Conservation (phyloP, 2,329 filamentous ascomycete species). For the Cladosporium sp. region DNA sequence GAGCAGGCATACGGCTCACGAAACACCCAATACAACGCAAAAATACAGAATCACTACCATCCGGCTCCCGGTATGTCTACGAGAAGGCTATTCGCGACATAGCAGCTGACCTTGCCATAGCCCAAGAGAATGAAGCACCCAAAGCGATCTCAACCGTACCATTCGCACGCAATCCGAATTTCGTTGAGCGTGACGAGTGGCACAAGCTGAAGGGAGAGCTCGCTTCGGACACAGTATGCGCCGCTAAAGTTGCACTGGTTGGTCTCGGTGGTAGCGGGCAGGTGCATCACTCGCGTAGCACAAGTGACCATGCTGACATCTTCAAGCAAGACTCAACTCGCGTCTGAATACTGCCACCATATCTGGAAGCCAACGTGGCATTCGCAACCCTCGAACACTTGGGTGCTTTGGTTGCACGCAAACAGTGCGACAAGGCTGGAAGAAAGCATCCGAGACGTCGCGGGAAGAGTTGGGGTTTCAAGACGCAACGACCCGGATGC, state of each 20-base stretch:
- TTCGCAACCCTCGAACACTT: slow-evolving; percentile 14
- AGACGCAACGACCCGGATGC: slow-evolving; percentile 14
- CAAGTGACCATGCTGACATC: slow-evolving; percentile 6
- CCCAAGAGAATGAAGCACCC: too few species aligned
- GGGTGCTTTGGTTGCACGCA: slow-evolving; percentile 24
- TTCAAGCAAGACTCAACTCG: slow-evolving; percentile 25
- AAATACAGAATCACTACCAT: too few species aligned
- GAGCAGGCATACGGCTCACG: too few species aligned
- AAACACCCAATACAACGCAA: too few species aligned
- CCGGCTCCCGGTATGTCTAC: too few species aligned
- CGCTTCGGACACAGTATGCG: neutral
- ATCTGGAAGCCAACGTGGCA: slow-evolving; percentile 3
- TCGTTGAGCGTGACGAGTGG: slow-evolving; percentile 17
- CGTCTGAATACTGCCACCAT: slow-evolving; percentile 19
- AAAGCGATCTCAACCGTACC: slow-evolving; percentile 12
- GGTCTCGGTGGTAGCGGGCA: slow-evolving; percentile 24
- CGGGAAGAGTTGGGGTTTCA: neutral
- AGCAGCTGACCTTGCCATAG: too few species aligned
- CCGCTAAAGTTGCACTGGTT: slow-evolving; percentile 16
- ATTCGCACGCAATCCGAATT: slow-evolving; percentile 18
- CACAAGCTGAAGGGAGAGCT: slow-evolving; percentile 12
- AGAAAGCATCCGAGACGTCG: slow-evolving; percentile 16
- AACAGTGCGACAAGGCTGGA: slow-evolving; percentile 20
- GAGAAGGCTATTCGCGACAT: too few species aligned
- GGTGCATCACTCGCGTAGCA: neutral